These are phyloP conservation scores for Picea glauca DNA, from an alignment of 75 land plant genomes.

Conservation along the genomic window DNA sequence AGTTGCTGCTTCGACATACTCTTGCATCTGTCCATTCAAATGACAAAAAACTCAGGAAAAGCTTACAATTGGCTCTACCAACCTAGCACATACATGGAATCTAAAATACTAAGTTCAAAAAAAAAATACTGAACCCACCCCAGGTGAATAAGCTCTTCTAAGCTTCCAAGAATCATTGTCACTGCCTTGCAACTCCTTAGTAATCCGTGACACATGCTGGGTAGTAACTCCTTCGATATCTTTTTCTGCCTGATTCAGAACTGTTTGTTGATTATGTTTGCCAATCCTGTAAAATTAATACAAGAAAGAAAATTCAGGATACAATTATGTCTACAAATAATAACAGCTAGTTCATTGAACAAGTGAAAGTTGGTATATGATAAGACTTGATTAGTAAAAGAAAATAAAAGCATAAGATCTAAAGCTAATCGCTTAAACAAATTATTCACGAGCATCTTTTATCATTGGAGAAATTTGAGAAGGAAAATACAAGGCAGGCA, in stretches of 20 bases:
- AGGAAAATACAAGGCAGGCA: too few relatives aligned
- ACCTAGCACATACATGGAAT: not conserved
- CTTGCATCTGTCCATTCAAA: slow-evolving; percentile 57
- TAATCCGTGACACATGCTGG: slow-evolving; percentile 50
- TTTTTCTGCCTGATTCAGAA: slow-evolving; percentile 73
- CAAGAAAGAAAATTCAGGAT: too few relatives aligned
- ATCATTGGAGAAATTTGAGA: too few relatives aligned
- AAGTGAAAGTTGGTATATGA: too few relatives aligned
- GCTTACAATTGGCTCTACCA: not conserved
- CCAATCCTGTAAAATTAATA: slow-evolving; percentile 40
- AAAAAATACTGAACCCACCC: slow-evolving; percentile 28
- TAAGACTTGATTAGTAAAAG: too few relatives aligned
- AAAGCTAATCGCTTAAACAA: too few relatives aligned
- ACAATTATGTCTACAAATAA: too few relatives aligned
- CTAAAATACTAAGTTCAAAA: not conserved
- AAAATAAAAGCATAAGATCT: too few relatives aligned
- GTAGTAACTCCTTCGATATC: slow-evolving; percentile 52
- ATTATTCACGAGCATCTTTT: too few relatives aligned
- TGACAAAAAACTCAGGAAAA: not conserved
- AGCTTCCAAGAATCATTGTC: slow-evolving; percentile 76
- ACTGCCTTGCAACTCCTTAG: slow-evolving; percentile 72
- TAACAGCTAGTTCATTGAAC: too few relatives aligned
- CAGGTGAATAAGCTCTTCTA: slow-evolving; percentile 85
- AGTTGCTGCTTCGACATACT: slow-evolving; percentile 91
- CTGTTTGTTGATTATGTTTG: slow-evolving; percentile 58